phyloP scores from a whole-genome alignment of 2,329 filamentous ascomycete genomes.

The Trichoderma aggressivum region DNA sequence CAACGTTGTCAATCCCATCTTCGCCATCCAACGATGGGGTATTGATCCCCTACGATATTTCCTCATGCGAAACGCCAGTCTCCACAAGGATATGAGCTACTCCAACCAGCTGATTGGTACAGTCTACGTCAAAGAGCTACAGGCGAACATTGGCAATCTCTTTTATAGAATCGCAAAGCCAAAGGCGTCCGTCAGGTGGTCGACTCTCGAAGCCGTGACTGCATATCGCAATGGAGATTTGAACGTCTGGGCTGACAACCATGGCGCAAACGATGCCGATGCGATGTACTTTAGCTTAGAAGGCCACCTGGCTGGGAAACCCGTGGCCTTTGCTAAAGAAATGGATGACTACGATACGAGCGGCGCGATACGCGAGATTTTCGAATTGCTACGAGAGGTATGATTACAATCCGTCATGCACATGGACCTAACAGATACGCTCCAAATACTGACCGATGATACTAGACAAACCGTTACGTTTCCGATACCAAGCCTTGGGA shows the following conservation, averaged over 20 bases:
- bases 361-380: constrained; percentile 62
- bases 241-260: not conserved
- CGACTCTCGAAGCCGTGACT: constrained; percentile 56
- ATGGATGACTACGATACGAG: constrained; percentile 65
- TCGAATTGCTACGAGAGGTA: constrained; percentile 60
- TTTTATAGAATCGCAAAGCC: constrained; percentile 65
- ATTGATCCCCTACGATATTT: constrained; percentile 88
- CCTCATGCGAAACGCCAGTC: constrained; percentile 74
- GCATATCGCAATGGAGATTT: constrained; percentile 29
- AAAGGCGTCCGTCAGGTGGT: constrained; percentile 57
- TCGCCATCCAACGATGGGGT: constrained; percentile 84
- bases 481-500: constrained; percentile 67
- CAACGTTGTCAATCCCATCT: constrained; percentile 93
- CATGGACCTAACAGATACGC: not conserved
- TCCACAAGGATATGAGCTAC: constrained; percentile 78
- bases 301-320: constrained; percentile 23
- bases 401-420: constrained; percentile 13
- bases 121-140: constrained; percentile 76
- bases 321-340: constrained; percentile 38
- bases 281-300: constrained; percentile 29
- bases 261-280: not conserved
- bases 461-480: constrained; percentile 47
- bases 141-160: constrained; percentile 77
- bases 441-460: not conserved
- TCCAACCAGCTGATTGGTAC: constrained; percentile 72